A percentile compares a stretch with the other conserved stretches of the same genome.
phyloP scores from a whole-genome alignment of 1,139 yeast species.

The Kodamaea ohmeri region DNA sequence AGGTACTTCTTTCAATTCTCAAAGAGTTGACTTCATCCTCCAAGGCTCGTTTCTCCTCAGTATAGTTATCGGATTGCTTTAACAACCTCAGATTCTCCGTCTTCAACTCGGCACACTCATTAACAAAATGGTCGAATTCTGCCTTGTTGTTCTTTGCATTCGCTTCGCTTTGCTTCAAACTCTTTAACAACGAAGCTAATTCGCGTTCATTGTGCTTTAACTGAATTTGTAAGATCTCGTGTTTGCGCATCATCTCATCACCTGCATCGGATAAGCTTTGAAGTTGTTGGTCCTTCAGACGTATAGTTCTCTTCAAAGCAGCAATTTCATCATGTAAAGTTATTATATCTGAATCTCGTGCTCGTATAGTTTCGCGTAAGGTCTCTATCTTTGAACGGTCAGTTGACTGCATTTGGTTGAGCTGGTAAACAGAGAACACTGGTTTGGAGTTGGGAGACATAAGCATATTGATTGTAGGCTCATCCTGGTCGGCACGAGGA shows the following conservation, averaged over 20 bases:
- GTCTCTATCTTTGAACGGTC: slow-evolving; percentile 21
- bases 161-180: slow-evolving; percentile 24
- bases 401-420: slow-evolving; percentile 29
- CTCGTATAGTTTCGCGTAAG: slow-evolving; percentile 17
- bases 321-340: slow-evolving; percentile 16
- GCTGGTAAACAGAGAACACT: slow-evolving; percentile 31
- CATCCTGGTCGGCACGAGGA: slow-evolving; percentile 15
- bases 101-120: slow-evolving; percentile 2
- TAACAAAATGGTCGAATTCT: neutral
- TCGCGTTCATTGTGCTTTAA: slow-evolving; percentile 32
- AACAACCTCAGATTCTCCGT: slow-evolving; percentile 1
- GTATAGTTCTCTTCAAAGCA: slow-evolving; percentile 20
- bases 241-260: slow-evolving; percentile 22
- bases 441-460: slow-evolving; percentile 40
- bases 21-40: neutral
- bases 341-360: slow-evolving; percentile 21
- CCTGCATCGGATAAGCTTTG: slow-evolving; percentile 22
- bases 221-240: slow-evolving; percentile 29
- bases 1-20: neutral
- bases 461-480: slow-evolving; percentile 32
- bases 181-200: slow-evolving; percentile 29
- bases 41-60: neutral
- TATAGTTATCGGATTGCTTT: neutral
- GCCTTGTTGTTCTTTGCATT: slow-evolving; percentile 12
- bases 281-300: slow-evolving; percentile 20